These are phyloP conservation scores for Oryza glaberrima DNA, from an alignment of 176 grass and related monocot species.

Conservation along the genomic window DNA sequence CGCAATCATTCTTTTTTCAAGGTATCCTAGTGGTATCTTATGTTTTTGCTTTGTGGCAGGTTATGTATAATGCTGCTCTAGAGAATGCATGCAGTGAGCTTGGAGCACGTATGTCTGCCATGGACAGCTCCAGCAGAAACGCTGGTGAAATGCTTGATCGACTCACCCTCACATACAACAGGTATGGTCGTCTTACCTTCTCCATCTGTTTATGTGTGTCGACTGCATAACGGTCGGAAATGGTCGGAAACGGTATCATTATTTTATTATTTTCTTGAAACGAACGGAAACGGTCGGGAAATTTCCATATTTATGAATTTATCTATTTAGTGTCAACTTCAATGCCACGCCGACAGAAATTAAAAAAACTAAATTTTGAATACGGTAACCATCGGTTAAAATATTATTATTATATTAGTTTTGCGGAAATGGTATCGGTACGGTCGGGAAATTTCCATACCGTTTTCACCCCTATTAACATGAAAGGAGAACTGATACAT, in stretches of 20 bases:
- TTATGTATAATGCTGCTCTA: slow-evolving; percentile 82
- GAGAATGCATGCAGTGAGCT: slow-evolving; percentile 97
- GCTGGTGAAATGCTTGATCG: slow-evolving; percentile 96
- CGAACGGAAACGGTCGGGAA: too few relatives aligned
- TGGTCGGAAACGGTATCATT: too few relatives aligned
- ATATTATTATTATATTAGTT: too few relatives aligned
- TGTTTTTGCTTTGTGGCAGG: slow-evolving; percentile 47
- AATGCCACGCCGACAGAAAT: too few relatives aligned
- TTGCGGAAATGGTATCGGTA: too few relatives aligned
- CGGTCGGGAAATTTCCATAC: too few relatives aligned
- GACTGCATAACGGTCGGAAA: background rate
- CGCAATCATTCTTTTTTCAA: background rate
- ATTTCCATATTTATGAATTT: too few relatives aligned
- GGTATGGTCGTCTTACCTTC: slow-evolving; percentile 30
- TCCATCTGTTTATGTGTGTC: background rate
- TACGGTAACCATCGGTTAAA: too few relatives aligned
- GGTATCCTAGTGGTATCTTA: slow-evolving; percentile 8
- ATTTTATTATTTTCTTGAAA: too few relatives aligned
- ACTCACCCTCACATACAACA: slow-evolving; percentile 89
- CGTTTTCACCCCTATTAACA: too few relatives aligned
- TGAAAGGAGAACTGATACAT: background rate
- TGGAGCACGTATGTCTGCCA: slow-evolving; percentile 91
- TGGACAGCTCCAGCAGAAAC: slow-evolving; percentile 98
- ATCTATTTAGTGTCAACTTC: too few relatives aligned
- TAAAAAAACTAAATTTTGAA: too few relatives aligned